Evolutionary conservation across 345 rosid genomes (phyloP).

Genomic region (Euclidium syriacum): DNA sequence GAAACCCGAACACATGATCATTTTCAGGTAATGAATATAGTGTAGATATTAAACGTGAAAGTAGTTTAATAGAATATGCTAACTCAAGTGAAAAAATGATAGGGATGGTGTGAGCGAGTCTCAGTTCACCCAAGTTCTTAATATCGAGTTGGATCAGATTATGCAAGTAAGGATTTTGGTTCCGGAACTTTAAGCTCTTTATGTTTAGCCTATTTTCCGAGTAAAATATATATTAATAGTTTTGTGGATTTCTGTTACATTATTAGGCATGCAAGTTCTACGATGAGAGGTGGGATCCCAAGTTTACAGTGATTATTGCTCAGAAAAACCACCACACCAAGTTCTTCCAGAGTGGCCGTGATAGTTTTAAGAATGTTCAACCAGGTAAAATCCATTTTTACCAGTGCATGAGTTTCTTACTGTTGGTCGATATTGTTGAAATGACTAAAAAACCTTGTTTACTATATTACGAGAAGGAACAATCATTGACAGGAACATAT

Average conservation of each 20-base stretch:
- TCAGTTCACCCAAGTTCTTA: slow-evolving; percentile 70
- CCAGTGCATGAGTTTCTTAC: background rate
- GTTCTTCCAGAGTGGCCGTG: slow-evolving; percentile 69
- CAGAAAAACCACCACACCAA: slow-evolving; percentile 84
- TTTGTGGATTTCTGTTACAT: background rate
- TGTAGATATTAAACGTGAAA: background rate
- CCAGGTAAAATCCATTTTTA: slow-evolving; percentile 42
- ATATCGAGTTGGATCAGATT: slow-evolving; percentile 70
- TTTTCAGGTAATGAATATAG: slow-evolving; percentile 51
- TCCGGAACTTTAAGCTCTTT: background rate
- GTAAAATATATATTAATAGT: background rate
- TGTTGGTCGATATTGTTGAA: background rate
- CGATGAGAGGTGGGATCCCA: slow-evolving; percentile 66
- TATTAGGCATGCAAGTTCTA: slow-evolving; percentile 69
- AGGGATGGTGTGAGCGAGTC: slow-evolving; percentile 97
- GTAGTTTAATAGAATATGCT: background rate
- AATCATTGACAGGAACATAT: slow-evolving; percentile 52
- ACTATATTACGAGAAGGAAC: slow-evolving; percentile 42
- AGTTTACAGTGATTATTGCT: slow-evolving; percentile 62
- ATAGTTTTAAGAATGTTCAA: slow-evolving; percentile 77
- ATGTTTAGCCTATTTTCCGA: background rate
- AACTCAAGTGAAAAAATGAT: background rate
- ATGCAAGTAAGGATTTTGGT: slow-evolving; percentile 41
- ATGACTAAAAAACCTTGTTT: background rate
- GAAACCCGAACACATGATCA: slow-evolving; percentile 72